Evolutionary conservation across 2,329 filamentous ascomycete species (phyloP), one percentile per base, ranked within the genome.

Genomic region (Fusarium chaquense): DNA sequence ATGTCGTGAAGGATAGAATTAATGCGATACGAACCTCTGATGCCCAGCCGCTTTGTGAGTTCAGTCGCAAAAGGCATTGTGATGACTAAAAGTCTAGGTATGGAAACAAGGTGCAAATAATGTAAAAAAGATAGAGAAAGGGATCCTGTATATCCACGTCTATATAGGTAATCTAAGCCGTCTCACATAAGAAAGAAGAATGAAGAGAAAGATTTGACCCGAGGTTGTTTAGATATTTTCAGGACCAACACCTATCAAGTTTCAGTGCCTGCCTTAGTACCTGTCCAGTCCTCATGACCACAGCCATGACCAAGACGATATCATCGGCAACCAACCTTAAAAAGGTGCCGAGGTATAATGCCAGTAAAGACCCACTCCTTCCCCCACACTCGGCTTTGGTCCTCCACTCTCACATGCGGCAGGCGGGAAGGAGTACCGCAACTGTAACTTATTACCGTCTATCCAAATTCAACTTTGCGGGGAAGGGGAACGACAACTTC

Each of bases 21-120:
- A 16, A 12, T 41, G 59, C 72, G 58, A 77, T 53, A 61, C 74
- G 58, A 78, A 82, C 81, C 81, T 78, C 80, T 81, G 75, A 89
- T 89, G 80, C 86, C 86, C 74, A 89, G 83, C 47, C 82, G 83
- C 76, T 85, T 84, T 60, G 86, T 89, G 65, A 89, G 79, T 74
- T 86, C 84, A 66, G 86, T 89, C 70, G 86, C 77, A 78, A 88
- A 84, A 74, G 87, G 85, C 86, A 89, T 88, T 61, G 69, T 81
- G 73, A 63, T 40, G 49, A 22, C 16, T 50, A 24, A 20, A 18
- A 40, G 20, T 40, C 36, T 38, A 38, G n/a, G n/a, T 40, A 16
- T 40, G 16, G 15, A 11, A 40, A 41, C 13, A 22, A 46, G 52
- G 33, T 56, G 20, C 16, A 15, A 41, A 36, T 6, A 16, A n/a